Conservation (phyloP, 441 rosid genomes). For the Gossypium laxum region DNA sequence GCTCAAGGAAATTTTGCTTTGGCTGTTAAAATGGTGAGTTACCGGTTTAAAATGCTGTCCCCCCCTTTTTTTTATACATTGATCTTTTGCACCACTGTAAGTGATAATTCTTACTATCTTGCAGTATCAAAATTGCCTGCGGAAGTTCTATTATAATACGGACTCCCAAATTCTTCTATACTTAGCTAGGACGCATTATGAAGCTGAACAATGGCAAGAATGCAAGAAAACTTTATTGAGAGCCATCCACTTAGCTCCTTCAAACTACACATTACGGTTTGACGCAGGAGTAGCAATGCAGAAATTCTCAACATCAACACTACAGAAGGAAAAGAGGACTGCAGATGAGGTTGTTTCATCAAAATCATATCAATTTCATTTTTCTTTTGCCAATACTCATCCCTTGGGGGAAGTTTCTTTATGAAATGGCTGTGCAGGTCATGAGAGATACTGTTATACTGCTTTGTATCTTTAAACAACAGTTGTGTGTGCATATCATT, state of each 20-base stretch:
- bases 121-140: constrained; percentile 98
- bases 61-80: not conserved
- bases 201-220: constrained; percentile 99
- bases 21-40: constrained; percentile 88
- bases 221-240: constrained; percentile 91
- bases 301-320: constrained; percentile 89
- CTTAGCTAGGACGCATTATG: constrained; percentile 92
- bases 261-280: constrained; percentile 86
- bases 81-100: constrained; percentile 9
- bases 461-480: not conserved
- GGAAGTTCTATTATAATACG: constrained; percentile 79
- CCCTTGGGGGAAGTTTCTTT: not conserved
- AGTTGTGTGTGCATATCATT: not conserved
- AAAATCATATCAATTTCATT: not conserved
- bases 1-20: constrained; percentile 94
- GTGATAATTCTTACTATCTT: constrained; percentile 20
- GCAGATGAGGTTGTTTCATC: constrained; percentile 71
- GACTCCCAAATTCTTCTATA: constrained; percentile 92
- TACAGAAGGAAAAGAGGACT: constrained; percentile 84
- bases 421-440: not conserved
- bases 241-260: constrained; percentile 93
- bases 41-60: not conserved
- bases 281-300: constrained; percentile 99
- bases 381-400: constrained; percentile 6
- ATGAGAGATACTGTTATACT: not conserved